Conservation (phyloP, 768 basidiomycete species). For the Phlebiopsis flavidoalba region DNA sequence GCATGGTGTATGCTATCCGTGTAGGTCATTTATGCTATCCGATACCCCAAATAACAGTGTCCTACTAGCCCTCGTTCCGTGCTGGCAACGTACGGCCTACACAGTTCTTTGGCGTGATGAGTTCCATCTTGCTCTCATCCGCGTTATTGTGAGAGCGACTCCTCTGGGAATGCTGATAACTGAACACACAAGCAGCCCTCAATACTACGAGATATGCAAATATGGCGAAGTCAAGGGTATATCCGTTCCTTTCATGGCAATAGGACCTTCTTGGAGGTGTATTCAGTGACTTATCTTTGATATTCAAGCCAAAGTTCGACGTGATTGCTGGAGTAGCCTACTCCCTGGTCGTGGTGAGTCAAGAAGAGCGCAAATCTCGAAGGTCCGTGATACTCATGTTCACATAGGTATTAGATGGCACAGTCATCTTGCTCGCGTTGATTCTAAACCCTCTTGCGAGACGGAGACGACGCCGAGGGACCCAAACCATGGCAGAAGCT, state of each 20-base stretch:
- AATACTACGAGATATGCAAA: conserved; percentile 74
- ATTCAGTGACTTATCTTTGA: conserved; percentile 66
- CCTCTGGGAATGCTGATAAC: background rate
- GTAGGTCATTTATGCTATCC: conserved; percentile 24
- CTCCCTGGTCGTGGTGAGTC: conserved; percentile 46
- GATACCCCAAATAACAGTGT: no score
- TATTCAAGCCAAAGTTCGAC: conserved; percentile 60
- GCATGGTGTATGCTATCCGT: conserved; percentile 53
- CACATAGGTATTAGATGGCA: conserved; percentile 51
- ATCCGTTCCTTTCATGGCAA: conserved; percentile 59
- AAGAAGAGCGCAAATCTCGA: background rate
- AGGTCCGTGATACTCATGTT: background rate
- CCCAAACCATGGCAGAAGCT: background rate
- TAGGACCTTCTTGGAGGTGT: conserved; percentile 69
- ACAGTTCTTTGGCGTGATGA: conserved; percentile 59
- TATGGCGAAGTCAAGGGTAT: conserved; percentile 62
- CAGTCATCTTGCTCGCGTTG: conserved; percentile 54
- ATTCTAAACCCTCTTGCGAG: conserved; percentile 60
- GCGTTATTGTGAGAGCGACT: conserved; percentile 34
- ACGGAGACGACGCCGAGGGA: conserved; percentile 26
- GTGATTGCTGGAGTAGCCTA: conserved; percentile 59
- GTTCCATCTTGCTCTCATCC: conserved; percentile 50
- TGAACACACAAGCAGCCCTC: conserved; percentile 35
- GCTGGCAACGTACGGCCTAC: conserved; percentile 33
- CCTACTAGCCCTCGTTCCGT: conserved; percentile 31